Conservation (phyloP, 768 basidiomycete species). For the Panus rudis region DNA sequence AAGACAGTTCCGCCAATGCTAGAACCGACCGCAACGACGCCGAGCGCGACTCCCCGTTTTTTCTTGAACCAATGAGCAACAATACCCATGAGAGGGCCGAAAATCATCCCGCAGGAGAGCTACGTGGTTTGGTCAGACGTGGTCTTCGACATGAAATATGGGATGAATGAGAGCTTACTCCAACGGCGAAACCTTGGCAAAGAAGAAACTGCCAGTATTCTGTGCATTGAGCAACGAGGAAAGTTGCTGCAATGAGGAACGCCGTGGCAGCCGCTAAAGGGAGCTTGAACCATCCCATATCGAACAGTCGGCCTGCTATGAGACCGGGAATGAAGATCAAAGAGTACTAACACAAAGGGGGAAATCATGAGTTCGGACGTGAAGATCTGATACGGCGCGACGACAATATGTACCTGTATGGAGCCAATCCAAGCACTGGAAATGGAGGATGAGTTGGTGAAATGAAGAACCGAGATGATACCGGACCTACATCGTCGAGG, state of each 20-base stretch:
- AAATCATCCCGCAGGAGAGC: conserved; percentile 44
- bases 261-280: conserved; percentile 42
- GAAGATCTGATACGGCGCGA: not conserved
- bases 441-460: not conserved
- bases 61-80: conserved; percentile 71
- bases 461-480: not conserved
- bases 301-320: conserved; percentile 62
- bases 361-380: not conserved
- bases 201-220: conserved; percentile 74
- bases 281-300: conserved; percentile 57
- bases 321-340: conserved; percentile 58
- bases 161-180: conserved; percentile 33
- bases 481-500: conserved; percentile 56
- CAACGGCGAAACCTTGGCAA: conserved; percentile 63
- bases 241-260: conserved; percentile 46
- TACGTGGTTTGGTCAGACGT: conserved; percentile 4
- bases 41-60: conserved; percentile 49
- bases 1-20: conserved; percentile 64
- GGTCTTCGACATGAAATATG: not conserved
- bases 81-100: conserved; percentile 52
- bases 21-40: conserved; percentile 56
- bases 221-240: conserved; percentile 66
- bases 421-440: conserved; percentile 61
- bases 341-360: conserved; percentile 58
- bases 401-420: conserved; percentile 39